Base-by-base conservation (phyloP, 2,329 filamentous ascomycete genomes). In the Nemania diffusa region DNA sequence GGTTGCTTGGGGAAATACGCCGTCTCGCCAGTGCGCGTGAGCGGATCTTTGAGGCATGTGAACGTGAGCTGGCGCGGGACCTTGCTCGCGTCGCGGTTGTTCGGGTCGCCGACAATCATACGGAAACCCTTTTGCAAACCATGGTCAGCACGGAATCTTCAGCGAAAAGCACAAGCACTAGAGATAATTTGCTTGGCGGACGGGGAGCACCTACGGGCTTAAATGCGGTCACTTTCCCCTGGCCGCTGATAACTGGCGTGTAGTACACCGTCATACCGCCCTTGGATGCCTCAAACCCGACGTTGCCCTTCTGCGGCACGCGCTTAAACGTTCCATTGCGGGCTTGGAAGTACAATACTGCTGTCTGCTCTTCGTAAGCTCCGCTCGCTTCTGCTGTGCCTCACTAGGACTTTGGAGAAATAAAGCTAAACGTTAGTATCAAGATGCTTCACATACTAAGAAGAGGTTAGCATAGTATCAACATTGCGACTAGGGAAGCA, bases 241-340 rank as follows among this genome's bases (percentile, higher is more conserved):
- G 53, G 20, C 64, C 64, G 27, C 59, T 60, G 40, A 69, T 46
- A 2, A 63, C 59, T 0, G 73, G 71, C 22, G 81, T 81, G 66
- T 83, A 83, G 73, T 83, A 83, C 3, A 83, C 76, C 0, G 80
- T 81, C 64, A 83, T 79, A 20, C 81, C 80, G 2, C 78, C 80
- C 1, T 77, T 73, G 6, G 79, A 77, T 11, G 75, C 71, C 32
- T 80, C 77, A 63, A 79, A 77, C 20, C 66, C 69, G 20, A 74
- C 74, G 6, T 74, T 73, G 26, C 68, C 70, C 51, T 73, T 74
- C 63, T 76, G 73, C 6, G 59, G 67, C 5, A 75, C 73, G n/a
- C 73, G 68, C 56, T 75, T 77, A 74, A 73, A 77, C 60, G 73
- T 82, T 32, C 79, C 78, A 62, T 81, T 81, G 22, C 77, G 75